These are phyloP conservation scores for Gossypium thurberi DNA, from an alignment of 345 rosid species.

Conservation along the genomic window DNA sequence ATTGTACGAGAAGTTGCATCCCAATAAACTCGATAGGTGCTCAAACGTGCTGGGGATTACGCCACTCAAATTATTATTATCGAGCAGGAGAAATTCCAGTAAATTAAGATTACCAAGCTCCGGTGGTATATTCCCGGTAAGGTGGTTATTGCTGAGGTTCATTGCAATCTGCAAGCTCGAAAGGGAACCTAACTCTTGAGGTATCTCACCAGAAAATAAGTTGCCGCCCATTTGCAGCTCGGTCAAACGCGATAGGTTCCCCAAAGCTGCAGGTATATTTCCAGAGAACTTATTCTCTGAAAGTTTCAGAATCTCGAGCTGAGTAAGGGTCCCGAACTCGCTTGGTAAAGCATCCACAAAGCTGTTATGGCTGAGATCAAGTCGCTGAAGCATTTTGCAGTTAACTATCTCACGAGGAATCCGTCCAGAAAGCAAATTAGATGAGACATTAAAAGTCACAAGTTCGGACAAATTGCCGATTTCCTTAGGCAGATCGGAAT, in stretches of 20 bases:
- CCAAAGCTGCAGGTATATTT: constrained; percentile 54
- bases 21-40: constrained; percentile 62
- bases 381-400: constrained; percentile 84
- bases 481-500: constrained; percentile 54
- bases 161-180: constrained; percentile 85
- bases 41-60: constrained; percentile 63
- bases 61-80: constrained; percentile 71
- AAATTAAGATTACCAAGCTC: constrained; percentile 76
- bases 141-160: constrained; percentile 76
- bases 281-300: constrained; percentile 82
- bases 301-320: constrained; percentile 75
- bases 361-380: constrained; percentile 69
- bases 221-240: constrained; percentile 95
- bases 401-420: constrained; percentile 63
- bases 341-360: constrained; percentile 55
- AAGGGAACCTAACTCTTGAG: constrained; percentile 64
- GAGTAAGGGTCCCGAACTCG: constrained; percentile 64
- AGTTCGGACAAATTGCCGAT: constrained; percentile 64
- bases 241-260: constrained; percentile 63
- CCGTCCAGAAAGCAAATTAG: constrained; percentile 56
- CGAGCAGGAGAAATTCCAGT: constrained; percentile 58
- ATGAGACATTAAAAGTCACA: constrained; percentile 74
- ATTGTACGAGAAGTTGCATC: constrained; percentile 87
- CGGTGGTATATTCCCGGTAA: constrained; percentile 57
- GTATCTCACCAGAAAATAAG: constrained; percentile 63